A percentile compares a stretch with the other conserved stretches of the same genome.
phyloP scores from a whole-genome alignment of 768 basidiomycete genomes.

The Paxillus ammoniavirescens region DNA sequence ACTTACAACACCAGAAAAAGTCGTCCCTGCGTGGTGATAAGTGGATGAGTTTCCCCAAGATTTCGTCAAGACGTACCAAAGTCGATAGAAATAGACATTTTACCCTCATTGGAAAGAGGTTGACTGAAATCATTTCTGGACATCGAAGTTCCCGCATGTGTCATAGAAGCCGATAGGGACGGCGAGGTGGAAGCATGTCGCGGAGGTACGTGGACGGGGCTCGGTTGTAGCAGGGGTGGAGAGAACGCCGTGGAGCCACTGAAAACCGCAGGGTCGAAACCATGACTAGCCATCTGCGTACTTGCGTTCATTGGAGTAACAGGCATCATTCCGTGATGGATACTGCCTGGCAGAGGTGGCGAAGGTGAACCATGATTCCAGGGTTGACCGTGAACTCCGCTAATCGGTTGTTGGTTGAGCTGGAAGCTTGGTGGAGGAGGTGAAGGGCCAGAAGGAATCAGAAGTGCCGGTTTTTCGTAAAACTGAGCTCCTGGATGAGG shows the following conservation, averaged over 20 bases:
- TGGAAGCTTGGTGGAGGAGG: conserved; percentile 44
- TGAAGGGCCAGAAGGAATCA: conserved; percentile 41
- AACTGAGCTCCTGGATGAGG: conserved; percentile 34
- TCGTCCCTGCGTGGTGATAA: conserved; percentile 56
- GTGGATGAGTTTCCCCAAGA: background rate
- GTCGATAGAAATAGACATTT: conserved; percentile 79
- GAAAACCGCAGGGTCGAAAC: background rate
- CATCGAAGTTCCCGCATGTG: background rate
- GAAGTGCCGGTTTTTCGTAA: conserved; percentile 42
- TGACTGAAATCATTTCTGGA: conserved; percentile 22
- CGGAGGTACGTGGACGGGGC: conserved; percentile 22
- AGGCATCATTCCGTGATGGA: conserved; percentile 2
- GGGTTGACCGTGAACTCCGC: conserved; percentile 24
- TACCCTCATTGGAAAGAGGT: conserved; percentile 57
- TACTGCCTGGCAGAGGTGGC: conserved; percentile 18
- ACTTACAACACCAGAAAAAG: conserved; percentile 84
- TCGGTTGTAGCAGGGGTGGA: conserved; percentile 28
- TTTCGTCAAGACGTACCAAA: conserved; percentile 54
- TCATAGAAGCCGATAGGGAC: conserved; percentile 7
- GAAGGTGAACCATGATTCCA: conserved; percentile 35
- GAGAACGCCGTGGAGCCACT: background rate
- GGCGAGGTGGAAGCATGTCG: conserved; percentile 24
- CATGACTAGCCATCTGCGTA: background rate
- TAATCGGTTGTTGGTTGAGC: conserved; percentile 21
- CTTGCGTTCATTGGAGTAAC: background rate